Percentiles rank a stretch among this genome's conserved stretches.
phyloP scores from a whole-genome alignment of 768 basidiomycete genomes.

The Mycena kentingensis region DNA sequence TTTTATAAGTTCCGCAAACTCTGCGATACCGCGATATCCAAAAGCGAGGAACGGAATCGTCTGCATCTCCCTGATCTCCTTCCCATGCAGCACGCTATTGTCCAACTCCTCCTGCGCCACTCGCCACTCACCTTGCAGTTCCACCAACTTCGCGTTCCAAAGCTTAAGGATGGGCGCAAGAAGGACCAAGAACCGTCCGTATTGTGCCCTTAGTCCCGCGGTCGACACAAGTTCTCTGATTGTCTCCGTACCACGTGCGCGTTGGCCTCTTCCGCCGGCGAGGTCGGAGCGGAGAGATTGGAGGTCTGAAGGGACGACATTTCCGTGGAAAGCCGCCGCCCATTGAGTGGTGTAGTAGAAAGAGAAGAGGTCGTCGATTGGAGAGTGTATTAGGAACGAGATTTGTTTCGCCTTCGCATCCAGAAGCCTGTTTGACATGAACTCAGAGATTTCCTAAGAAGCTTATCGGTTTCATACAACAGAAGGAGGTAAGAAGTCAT shows the following conservation, averaged over 20 bases:
- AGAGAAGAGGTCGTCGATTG: neutral
- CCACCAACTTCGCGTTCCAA: neutral
- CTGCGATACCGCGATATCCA: neutral
- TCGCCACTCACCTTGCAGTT: neutral
- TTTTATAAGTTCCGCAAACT: neutral
- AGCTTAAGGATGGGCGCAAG: neutral
- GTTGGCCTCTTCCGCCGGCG: neutral
- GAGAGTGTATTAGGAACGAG: neutral
- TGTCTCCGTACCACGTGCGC: neutral
- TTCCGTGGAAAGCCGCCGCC: neutral
- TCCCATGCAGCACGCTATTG: neutral
- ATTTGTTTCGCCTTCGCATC: neutral
- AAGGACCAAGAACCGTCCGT: neutral
- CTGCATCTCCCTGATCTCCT: neutral
- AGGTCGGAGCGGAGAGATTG: neutral
- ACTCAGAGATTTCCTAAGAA: neutral
- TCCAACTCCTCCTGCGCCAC: neutral
- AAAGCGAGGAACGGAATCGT: neutral
- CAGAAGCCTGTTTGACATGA: neutral
- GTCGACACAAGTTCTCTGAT: neutral
- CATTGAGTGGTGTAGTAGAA: neutral
- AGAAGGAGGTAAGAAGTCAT: neutral
- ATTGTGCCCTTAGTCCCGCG: neutral
- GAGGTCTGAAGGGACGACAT: neutral
- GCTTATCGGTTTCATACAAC: neutral